Base-by-base conservation (phyloP, 176 grass and related monocot genomes). In the Puya raimondii region DNA sequence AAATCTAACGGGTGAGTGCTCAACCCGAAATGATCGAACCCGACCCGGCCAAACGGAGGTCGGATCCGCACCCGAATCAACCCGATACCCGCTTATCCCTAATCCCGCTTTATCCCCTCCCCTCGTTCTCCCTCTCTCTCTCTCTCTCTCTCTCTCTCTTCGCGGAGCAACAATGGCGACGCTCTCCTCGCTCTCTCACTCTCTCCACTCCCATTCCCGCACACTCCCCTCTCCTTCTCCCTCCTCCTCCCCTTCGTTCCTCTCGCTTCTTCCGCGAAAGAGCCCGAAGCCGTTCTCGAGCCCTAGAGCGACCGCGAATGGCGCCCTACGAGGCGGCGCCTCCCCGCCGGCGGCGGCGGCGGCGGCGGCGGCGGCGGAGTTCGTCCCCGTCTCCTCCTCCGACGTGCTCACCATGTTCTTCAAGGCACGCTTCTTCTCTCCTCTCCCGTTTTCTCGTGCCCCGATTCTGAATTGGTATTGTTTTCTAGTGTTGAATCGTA, bases 321-420 rank as follows among this genome's bases (percentile, higher is more conserved):
- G 33, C 29, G 29, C 29, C 29, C 3, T 33, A 33, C 29, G 29
- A 33, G 29, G 29, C 33, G 33, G 5, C 17, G 66, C 18, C 11
- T 53, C 15, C 11, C 25, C 26, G 23, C 25, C 16, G 9, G 14
- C 50, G 29, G 65, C 9, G 23, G 50, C 16, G 9, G 14, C 50
- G 29, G 65, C 9, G 20, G 75, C 49, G 29, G 74, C 54, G 18
- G 64, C 17, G 2, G 10, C 51, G 14, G 54, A 51, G 12, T 33
- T 53, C 42, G 33, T 77, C 75, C 50, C 75, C 6, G 66, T 69
- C 18, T 63, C 53, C 1, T 47, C 66, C 12, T 77, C 75, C 51
- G 75, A 77, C 54, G 48, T 69, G 26, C 75, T 77, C 27, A 77
- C 66, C 66, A 77, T 77, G 65, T 69, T 69, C 53, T 77, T 77